Percentiles rank a stretch among this genome's conserved stretches.
Evolutionary conservation across 2,329 filamentous ascomycete species (phyloP).

Genomic region (Pseudonectria buxi): DNA sequence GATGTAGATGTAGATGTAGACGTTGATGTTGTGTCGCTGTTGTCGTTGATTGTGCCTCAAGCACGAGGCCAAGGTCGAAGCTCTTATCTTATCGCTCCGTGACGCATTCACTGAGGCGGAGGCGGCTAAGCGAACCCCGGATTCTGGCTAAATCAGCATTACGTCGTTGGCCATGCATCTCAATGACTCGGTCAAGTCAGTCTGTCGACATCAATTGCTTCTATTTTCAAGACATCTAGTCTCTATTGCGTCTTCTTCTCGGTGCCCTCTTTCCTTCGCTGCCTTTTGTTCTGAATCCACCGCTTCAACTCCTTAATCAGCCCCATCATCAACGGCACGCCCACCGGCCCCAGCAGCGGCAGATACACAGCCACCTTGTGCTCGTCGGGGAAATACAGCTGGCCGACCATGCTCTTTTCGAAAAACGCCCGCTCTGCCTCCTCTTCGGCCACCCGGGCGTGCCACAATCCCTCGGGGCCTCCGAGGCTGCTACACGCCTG

Average conservation of each 20-base stretch:
- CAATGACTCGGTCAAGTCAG: too few species aligned
- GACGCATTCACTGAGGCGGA: too few species aligned
- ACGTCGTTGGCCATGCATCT: too few species aligned
- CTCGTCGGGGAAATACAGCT: slow-evolving; percentile 97
- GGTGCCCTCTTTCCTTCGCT: slow-evolving; percentile 34
- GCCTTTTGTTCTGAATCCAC: slow-evolving; percentile 43
- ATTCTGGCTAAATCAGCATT: too few species aligned
- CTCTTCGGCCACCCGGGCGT: slow-evolving; percentile 77
- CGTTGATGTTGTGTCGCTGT: too few species aligned
- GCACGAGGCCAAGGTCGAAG: too few species aligned
- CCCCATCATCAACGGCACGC: slow-evolving; percentile 81
- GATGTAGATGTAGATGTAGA: too few species aligned
- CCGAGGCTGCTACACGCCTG: slow-evolving; percentile 68
- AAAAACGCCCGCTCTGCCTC: slow-evolving; percentile 95
- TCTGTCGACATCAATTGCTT: background rate
- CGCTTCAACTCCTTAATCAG: slow-evolving; percentile 73
- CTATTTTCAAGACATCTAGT: background rate
- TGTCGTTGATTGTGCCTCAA: too few species aligned
- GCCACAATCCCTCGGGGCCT: slow-evolving; percentile 60
- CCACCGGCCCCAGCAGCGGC: slow-evolving; percentile 82
- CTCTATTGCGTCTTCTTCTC: slow-evolving; percentile 31
- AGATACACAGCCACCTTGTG: slow-evolving; percentile 97
- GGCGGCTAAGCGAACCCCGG: too few species aligned
- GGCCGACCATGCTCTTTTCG: slow-evolving; percentile 97
- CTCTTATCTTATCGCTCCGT: too few species aligned